These are phyloP conservation scores for Fusarium sp. DNA, from an alignment of 2,329 filamentous ascomycete species.

Conservation along the genomic window DNA sequence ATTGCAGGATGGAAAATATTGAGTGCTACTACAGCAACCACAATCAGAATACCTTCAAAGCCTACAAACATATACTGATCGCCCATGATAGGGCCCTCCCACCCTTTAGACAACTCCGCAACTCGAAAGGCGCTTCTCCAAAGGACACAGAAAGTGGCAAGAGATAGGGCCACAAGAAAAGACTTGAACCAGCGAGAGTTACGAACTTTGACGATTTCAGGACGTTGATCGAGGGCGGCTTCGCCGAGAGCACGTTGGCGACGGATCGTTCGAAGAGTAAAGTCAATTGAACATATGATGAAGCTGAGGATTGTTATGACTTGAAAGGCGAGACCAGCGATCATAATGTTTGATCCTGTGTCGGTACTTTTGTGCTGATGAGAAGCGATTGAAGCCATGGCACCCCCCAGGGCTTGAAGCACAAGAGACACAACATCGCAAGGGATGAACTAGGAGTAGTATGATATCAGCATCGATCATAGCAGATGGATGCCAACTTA, in stretches of 20 bases:
- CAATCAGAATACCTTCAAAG: conserved; percentile 67
- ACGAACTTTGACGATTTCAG: conserved; percentile 52
- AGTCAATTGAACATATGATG: conserved; percentile 62
- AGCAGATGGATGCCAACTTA: conserved; percentile 43
- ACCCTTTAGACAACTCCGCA: conserved; percentile 73
- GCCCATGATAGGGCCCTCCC: conserved; percentile 67
- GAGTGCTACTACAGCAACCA: conserved; percentile 58
- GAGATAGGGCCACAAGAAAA: conserved; percentile 65
- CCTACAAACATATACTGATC: conserved; percentile 67
- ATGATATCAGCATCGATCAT: neutral
- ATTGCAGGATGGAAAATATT: conserved; percentile 53
- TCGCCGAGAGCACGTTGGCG: conserved; percentile 51
- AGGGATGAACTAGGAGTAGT: conserved; percentile 64
- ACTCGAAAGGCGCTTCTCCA: conserved; percentile 73
- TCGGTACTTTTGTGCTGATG: conserved; percentile 50
- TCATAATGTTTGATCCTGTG: conserved; percentile 69
- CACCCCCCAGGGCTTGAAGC: conserved; percentile 71
- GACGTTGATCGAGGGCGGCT: conserved; percentile 54
- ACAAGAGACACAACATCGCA: conserved; percentile 71
- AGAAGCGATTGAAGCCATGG: conserved; percentile 58
- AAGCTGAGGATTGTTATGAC: conserved; percentile 68
- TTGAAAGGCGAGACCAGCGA: conserved; percentile 72
- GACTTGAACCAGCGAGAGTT: conserved; percentile 59
- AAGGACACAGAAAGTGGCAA: conserved; percentile 72
- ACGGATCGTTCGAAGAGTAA: conserved; percentile 56